phyloP scores from a whole-genome alignment of 768 basidiomycete genomes.

The Xanthoconium stramineum region DNA sequence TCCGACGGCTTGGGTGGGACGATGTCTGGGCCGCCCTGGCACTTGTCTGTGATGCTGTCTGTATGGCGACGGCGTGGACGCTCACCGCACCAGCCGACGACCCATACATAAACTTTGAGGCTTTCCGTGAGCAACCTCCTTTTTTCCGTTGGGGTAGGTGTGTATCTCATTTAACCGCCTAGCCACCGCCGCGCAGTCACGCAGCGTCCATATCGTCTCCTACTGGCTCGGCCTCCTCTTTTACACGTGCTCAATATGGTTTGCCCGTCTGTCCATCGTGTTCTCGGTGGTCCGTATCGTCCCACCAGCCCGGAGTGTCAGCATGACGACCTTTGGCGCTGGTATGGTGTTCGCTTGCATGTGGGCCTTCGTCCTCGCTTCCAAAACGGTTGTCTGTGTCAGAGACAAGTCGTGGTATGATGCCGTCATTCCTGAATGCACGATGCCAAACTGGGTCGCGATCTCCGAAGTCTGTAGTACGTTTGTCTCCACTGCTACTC shows the following conservation, averaged over 20 bases:
- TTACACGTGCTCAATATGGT: conserved; percentile 28
- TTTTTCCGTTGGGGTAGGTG: neutral
- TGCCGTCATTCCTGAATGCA: conserved; percentile 36
- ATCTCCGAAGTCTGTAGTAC: conserved; percentile 51
- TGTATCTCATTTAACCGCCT: conserved; percentile 18
- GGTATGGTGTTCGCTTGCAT: conserved; percentile 12
- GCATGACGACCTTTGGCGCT: neutral
- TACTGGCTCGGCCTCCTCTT: conserved; percentile 21
- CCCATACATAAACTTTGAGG: conserved; percentile 7
- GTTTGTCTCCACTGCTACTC: conserved; percentile 13
- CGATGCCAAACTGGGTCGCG: conserved; percentile 44
- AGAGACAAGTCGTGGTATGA: conserved; percentile 39
- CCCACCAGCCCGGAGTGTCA: conserved; percentile 13
- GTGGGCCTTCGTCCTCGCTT: conserved; percentile 17
- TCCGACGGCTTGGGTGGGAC: conserved; percentile 29
- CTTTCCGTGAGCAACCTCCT: conserved; percentile 13
- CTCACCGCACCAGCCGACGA: conserved; percentile 27
- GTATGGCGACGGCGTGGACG: conserved; percentile 14
- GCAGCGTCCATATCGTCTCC: conserved; percentile 15
- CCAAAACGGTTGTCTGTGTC: conserved; percentile 41
- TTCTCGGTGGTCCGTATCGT: conserved; percentile 24
- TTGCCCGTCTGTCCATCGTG: conserved; percentile 24
- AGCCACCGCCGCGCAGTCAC: conserved; percentile 17
- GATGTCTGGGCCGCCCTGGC: conserved; percentile 25
- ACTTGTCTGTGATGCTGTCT: conserved; percentile 7